Evolutionary conservation across 2,329 filamentous ascomycete genomes (phyloP).

Genomic region (Verticillium klebahnii): DNA sequence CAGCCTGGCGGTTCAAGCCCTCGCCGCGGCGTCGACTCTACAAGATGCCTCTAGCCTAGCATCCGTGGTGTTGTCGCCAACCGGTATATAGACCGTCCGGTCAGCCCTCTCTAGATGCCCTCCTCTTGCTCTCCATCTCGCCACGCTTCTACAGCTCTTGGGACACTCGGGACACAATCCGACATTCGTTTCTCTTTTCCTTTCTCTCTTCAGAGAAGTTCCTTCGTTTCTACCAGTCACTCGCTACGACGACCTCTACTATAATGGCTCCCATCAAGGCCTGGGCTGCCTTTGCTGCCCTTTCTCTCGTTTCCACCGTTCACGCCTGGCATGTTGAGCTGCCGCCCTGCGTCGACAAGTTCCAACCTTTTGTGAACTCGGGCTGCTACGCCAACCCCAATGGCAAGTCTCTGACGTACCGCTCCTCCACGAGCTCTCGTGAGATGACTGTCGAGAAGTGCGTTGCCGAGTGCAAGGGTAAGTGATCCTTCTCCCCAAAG

Average conservation of each 20-base stretch:
- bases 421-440: conserved; percentile 28
- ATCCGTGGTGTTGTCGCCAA: background rate
- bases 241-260: conserved; percentile 9
- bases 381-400: conserved; percentile 40
- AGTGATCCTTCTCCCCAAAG: conserved; percentile 3
- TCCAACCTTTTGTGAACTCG: conserved; percentile 42
- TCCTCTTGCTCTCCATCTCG: background rate
- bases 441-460: conserved; percentile 45
- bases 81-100: background rate
- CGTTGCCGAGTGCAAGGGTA: conserved; percentile 44
- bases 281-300: conserved; percentile 30
- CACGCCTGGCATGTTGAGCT: conserved; percentile 38
- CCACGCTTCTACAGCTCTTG: background rate
- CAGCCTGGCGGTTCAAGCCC: background rate
- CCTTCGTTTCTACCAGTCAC: conserved; percentile 9
- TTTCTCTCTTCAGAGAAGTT: conserved; percentile 13
- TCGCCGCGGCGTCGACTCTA: background rate
- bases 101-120: background rate
- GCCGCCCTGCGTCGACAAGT: conserved; percentile 38
- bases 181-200: conserved; percentile 14
- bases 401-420: conserved; percentile 32
- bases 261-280: conserved; percentile 27
- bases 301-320: conserved; percentile 29
- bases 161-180: background rate
- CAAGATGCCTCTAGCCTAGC: background rate